These are phyloP conservation scores for Jacaranda mimosifolia DNA, from an alignment of 257 asterid genomes.

Conservation along the genomic window DNA sequence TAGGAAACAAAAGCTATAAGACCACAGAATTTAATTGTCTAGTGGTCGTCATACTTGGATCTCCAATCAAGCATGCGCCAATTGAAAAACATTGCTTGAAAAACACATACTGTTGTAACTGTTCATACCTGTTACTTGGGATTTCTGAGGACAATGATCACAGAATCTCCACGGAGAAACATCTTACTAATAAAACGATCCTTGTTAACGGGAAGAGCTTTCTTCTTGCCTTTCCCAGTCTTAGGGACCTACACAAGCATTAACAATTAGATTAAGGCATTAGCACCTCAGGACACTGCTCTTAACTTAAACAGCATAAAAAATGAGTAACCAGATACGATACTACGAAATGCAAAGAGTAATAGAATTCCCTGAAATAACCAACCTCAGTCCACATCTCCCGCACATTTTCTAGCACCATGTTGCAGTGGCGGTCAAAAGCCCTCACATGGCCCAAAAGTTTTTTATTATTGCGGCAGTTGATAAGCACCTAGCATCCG, in stretches of 20 bases:
- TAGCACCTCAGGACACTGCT: conserved; percentile 6
- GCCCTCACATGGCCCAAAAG: conserved; percentile 93
- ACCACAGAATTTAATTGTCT: not conserved
- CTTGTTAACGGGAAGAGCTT: conserved; percentile 85
- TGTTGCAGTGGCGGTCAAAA: conserved; percentile 91
- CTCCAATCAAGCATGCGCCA: conserved; percentile 7
- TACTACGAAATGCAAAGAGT: not conserved
- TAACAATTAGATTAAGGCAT: conserved; percentile 12
- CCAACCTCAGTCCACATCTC: conserved; percentile 98
- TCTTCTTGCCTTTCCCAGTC: conserved; percentile 94
- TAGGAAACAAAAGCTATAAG: too few relatives aligned
- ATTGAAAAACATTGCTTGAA: not conserved
- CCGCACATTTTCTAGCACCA: conserved; percentile 90
- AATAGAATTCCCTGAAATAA: not conserved
- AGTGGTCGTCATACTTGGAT: not conserved
- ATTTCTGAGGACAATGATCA: conserved; percentile 84
- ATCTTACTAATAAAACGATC: conserved; percentile 88
- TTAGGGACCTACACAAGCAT: conserved; percentile 67
- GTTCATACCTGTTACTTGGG: conserved; percentile 71
- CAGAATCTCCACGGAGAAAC: conserved; percentile 96
- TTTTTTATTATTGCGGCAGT: conserved; percentile 88
- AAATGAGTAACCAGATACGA: not conserved
- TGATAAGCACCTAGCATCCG: conserved; percentile 70
- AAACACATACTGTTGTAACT: conserved; percentile 1
- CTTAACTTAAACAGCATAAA: conserved; percentile 3